Percentiles rank a stretch among this genome's conserved stretches.
Conservation (phyloP, 352 stramenopile genomes). For the Globisporangium irregulare region DNA sequence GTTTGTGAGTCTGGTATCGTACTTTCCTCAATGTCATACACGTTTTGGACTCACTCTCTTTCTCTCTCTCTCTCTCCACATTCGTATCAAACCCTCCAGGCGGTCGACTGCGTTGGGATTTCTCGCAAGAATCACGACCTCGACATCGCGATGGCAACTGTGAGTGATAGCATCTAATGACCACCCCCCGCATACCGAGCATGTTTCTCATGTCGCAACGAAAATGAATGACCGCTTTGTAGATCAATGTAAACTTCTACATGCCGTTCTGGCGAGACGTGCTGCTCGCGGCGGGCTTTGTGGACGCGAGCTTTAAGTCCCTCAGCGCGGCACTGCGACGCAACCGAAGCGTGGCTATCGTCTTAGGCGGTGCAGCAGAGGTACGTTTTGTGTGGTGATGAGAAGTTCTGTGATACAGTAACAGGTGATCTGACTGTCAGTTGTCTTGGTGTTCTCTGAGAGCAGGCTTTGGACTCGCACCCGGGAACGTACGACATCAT, state of each 20-base stretch:
- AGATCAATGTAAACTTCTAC: conserved; percentile 51
- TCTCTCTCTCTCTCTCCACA: neutral
- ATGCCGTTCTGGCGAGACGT: conserved; percentile 52
- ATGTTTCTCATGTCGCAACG: neutral
- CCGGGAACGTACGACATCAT: conserved; percentile 47
- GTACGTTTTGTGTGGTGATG: conserved; percentile 4
- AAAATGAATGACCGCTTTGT: neutral
- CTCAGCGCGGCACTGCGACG: conserved; percentile 25
- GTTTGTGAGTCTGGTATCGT: conserved; percentile 23
- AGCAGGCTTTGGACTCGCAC: conserved; percentile 42
- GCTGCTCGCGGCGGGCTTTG: conserved; percentile 44
- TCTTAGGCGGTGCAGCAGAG: conserved; percentile 48
- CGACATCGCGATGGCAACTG: conserved; percentile 43
- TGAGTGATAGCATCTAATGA: conserved; percentile 10
- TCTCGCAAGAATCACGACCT: conserved; percentile 37
- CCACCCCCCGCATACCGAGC: neutral
- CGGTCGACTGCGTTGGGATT: conserved; percentile 30
- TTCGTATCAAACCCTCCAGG: conserved; percentile 12
- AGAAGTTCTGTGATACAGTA: neutral
- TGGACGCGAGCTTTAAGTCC: conserved; percentile 48
- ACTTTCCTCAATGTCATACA: neutral
- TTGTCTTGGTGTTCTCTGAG: neutral
- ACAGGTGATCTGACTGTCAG: neutral
- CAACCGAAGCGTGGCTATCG: conserved; percentile 33
- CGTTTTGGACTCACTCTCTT: neutral